Percentiles rank a stretch among this genome's conserved stretches.
These are phyloP conservation scores for Colletotrichum scovillei DNA, from an alignment of 2,329 filamentous ascomycete species.

Conservation along the genomic window DNA sequence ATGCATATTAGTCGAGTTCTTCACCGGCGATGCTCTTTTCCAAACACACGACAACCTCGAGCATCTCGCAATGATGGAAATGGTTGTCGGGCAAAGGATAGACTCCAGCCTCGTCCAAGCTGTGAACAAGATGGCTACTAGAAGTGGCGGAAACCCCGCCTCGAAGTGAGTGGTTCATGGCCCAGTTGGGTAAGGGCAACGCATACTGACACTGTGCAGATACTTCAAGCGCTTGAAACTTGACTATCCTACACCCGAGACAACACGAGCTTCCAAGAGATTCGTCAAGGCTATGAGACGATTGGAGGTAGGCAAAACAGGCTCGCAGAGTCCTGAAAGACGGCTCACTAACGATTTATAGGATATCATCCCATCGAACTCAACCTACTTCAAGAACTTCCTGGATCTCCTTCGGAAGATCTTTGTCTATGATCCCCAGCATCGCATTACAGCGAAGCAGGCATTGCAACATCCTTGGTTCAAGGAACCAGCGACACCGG, in stretches of 20 bases:
- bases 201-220: conserved; percentile 47
- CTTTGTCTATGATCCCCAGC: conserved; percentile 74
- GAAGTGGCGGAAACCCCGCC: conserved; percentile 70
- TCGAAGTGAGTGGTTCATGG: conserved; percentile 65
- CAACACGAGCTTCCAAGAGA: conserved; percentile 71
- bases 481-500: conserved; percentile 69
- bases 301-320: conserved; percentile 63
- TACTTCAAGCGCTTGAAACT: conserved; percentile 75
- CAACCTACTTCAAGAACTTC: conserved; percentile 70
- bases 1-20: conserved; percentile 79
- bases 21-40: conserved; percentile 77
- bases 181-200: neutral
- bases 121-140: conserved; percentile 66
- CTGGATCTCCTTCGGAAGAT: conserved; percentile 74
- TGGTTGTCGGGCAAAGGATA: conserved; percentile 70
- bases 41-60: conserved; percentile 80
- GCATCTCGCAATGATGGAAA: conserved; percentile 82
- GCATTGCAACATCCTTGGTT: conserved; percentile 77
- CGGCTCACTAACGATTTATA: conserved; percentile 45
- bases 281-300: conserved; percentile 81
- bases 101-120: conserved; percentile 68
- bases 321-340: neutral
- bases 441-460: conserved; percentile 74
- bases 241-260: conserved; percentile 73
- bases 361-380: conserved; percentile 74